Evolutionary conservation across 176 grass and related monocot genomes (phyloP), one percentile per base, ranked within the genome.

Genomic region (Tillandsia fasciculata): DNA sequence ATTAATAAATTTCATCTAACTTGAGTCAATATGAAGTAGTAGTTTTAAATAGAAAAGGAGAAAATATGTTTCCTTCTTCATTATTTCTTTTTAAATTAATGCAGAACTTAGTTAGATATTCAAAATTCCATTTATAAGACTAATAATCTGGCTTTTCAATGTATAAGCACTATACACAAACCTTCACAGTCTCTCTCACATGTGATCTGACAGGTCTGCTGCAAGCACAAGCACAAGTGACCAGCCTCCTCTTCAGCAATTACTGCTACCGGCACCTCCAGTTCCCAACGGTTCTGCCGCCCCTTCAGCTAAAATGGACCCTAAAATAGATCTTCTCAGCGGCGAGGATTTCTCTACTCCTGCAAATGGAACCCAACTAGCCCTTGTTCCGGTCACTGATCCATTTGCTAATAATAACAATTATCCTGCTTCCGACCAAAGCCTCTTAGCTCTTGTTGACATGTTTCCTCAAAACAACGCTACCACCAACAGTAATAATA

Each of bases 251-350:
- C 79, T 87, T 50, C 84, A 88, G 82, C 87, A 90, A 79, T 77
- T 90, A 79, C 64, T 75, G 4, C 77, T 86, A 61, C 74, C 87
- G 51, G 87, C 79, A 65, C 89, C 89, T 76, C 87, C 87, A 56
- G 50, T 68, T 65, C 72, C 80, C 9, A 87, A 90, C 73, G 84
- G 82, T 73, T 76, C 90, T 74, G 63, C 82, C 79, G 64, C 70
- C 52, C 72, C 85, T 70, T 72, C 82, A 76, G 63, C 82, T 75
- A 94, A 90, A 82, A 29, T 85, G 28, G 87, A 90, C 83, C 68
- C 80, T 69, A 82, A 73, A 49, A 73, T 90, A 15, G 95, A 99
- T 90, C 90, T 99, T 86, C 87, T 99, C 66, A 99, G 95, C 17
- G 75, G 75, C 70, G 86, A 86, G 80, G 89, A 94, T n/a, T 86